phyloP scores from a whole-genome alignment of 129 eudicot genomes.

The Kitagawia praeruptora region DNA sequence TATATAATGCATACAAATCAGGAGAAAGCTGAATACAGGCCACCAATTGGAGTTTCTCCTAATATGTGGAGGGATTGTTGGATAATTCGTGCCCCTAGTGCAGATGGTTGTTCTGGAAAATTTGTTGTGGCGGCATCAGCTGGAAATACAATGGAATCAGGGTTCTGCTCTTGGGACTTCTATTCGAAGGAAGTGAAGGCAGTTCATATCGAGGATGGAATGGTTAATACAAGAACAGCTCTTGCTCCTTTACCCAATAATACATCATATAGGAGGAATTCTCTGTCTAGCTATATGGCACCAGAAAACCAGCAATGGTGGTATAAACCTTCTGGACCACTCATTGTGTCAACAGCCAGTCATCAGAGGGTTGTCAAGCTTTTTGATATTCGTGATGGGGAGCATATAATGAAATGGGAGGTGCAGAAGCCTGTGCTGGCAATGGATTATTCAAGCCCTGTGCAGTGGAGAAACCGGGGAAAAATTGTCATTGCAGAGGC shows the following conservation, averaged over 20 bases:
- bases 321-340: conserved; percentile 90
- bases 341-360: conserved; percentile 59
- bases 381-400: conserved; percentile 93
- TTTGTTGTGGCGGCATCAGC: conserved; percentile 96
- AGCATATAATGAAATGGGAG: conserved; percentile 74
- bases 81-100: conserved; percentile 78
- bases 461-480: conserved; percentile 88
- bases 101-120: conserved; percentile 81
- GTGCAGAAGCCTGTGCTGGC: conserved; percentile 49
- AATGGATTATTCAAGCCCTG: conserved; percentile 78
- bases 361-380: conserved; percentile 48
- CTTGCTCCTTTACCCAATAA: conserved; percentile 69
- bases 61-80: conserved; percentile 90
- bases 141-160: conserved; percentile 66
- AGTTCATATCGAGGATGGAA: conserved; percentile 45
- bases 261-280: conserved; percentile 36
- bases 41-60: conserved; percentile 48
- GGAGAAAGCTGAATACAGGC: conserved; percentile 70
- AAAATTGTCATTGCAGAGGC: conserved; percentile 68
- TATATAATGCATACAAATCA: conserved; percentile 22
- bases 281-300: conserved; percentile 27
- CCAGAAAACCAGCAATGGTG: conserved; percentile 70
- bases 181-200: conserved; percentile 60
- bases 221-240: conserved; percentile 39
- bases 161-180: conserved; percentile 92